Percentiles rank a stretch among this genome's conserved stretches.
phyloP scores from a whole-genome alignment of 1,284 basidiomycete species.

The Rhodotorula sp. region DNA sequence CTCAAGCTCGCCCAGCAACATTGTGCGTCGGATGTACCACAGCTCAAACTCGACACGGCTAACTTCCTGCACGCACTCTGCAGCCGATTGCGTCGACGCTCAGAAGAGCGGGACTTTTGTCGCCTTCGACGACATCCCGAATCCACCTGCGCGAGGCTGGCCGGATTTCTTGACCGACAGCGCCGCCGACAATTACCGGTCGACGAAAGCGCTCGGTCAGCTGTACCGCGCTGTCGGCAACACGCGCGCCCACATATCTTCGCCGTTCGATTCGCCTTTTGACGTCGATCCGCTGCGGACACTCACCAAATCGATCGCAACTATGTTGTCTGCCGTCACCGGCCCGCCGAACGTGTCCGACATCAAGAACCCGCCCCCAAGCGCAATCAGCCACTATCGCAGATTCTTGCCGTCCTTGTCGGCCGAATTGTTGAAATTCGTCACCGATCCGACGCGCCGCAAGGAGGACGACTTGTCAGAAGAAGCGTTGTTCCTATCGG shows the following conservation, averaged over 20 bases:
- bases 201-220: constrained; percentile 16
- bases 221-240: constrained; percentile 13
- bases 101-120: constrained; percentile 23
- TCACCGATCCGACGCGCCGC: neutral
- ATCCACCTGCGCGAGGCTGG: constrained; percentile 1
- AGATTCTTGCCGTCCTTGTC: constrained; percentile 6
- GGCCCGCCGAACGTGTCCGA: too few species aligned
- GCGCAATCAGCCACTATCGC: neutral
- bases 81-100: constrained; percentile 28
- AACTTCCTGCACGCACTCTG: neutral
- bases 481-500: constrained; percentile 21
- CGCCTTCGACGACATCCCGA: neutral
- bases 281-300: constrained; percentile 8
- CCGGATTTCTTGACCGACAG: constrained; percentile 13
- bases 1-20: constrained; percentile 26
- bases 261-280: neutral
- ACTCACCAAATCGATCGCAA: constrained; percentile 1
- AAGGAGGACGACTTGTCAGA: constrained; percentile 8
- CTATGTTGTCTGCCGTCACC: neutral
- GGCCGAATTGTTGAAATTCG: constrained; percentile 10
- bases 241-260: neutral
- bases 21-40: constrained; percentile 2
- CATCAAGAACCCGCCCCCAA: too few species aligned
- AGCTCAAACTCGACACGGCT: neutral
- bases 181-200: constrained; percentile 1